Conservation (phyloP, 2,329 filamentous ascomycete genomes). For the Diaporthe amygdali region DNA sequence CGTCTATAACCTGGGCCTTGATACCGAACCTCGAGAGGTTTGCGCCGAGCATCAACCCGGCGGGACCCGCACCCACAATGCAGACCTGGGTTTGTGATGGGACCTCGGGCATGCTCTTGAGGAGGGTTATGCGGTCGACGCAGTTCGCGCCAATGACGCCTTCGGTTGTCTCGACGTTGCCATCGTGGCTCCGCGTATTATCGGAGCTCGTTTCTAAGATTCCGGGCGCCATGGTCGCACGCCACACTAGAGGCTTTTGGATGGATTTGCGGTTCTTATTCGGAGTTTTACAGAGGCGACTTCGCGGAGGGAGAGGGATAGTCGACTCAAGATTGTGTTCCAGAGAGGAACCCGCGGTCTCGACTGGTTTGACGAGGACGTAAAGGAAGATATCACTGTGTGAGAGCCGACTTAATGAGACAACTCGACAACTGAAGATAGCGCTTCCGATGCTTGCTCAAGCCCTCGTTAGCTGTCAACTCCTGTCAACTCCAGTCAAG, state of each 20-base stretch:
- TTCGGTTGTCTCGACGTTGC: constrained; percentile 24
- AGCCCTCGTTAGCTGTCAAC: background rate
- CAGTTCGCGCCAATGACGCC: constrained; percentile 33
- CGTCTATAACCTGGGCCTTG: constrained; percentile 61
- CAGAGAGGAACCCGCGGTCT: background rate
- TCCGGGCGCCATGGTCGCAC: constrained; percentile 23
- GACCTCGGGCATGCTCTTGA: constrained; percentile 54
- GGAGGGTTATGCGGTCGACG: constrained; percentile 52
- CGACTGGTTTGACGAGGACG: background rate
- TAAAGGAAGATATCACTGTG: background rate
- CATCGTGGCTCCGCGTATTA: constrained; percentile 24
- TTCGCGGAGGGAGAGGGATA: background rate
- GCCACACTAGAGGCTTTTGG: background rate
- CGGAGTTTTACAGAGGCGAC: background rate
- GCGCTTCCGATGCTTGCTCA: background rate
- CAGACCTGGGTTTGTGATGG: constrained; percentile 52
- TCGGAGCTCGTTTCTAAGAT: constrained; percentile 21
- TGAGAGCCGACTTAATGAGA: background rate
- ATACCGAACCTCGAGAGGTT: constrained; percentile 65
- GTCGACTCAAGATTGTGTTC: background rate
- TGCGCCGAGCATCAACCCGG: constrained; percentile 55
- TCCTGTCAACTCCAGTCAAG: no score
- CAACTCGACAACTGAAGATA: background rate
- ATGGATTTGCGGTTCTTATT: background rate
- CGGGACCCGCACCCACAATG: constrained; percentile 54